Conservation (phyloP, 1,284 basidiomycete genomes). For the Termitomyces sp. region DNA sequence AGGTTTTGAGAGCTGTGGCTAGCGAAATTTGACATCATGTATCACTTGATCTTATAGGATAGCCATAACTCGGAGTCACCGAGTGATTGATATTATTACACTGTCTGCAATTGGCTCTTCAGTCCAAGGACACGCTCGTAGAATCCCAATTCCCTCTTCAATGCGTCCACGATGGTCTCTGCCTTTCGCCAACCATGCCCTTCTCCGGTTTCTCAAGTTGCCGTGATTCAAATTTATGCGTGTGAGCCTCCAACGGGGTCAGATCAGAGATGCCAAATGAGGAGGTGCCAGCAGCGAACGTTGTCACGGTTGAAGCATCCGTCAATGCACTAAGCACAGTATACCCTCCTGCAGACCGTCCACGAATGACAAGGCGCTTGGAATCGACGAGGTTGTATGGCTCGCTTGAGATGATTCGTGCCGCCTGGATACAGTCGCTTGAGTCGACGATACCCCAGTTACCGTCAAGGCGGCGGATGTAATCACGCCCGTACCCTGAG, state of each 20-base stretch:
- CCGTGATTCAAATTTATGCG: slow-evolving; percentile 66
- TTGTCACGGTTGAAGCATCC: slow-evolving; percentile 27
- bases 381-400: slow-evolving; percentile 48
- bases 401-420: slow-evolving; percentile 38
- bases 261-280: slow-evolving; percentile 56
- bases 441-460: slow-evolving; percentile 71
- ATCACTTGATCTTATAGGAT: neutral
- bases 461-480: slow-evolving; percentile 52
- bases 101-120: slow-evolving; percentile 13
- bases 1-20: slow-evolving; percentile 5
- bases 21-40: slow-evolving; percentile 4
- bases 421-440: slow-evolving; percentile 53
- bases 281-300: slow-evolving; percentile 47
- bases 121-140: slow-evolving; percentile 31
- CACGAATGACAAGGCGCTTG: slow-evolving; percentile 55
- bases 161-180: slow-evolving; percentile 38
- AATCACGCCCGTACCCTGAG: slow-evolving; percentile 59
- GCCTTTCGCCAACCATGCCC: slow-evolving; percentile 52
- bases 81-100: neutral
- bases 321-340: slow-evolving; percentile 51
- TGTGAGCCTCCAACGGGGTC: slow-evolving; percentile 41
- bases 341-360: slow-evolving; percentile 59
- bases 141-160: slow-evolving; percentile 41
- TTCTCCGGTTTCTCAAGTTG: slow-evolving; percentile 54
- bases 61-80: neutral